These are phyloP conservation scores for Microsporum ferrugineum DNA, from an alignment of 2,329 filamentous ascomycete genomes.

Conservation along the genomic window DNA sequence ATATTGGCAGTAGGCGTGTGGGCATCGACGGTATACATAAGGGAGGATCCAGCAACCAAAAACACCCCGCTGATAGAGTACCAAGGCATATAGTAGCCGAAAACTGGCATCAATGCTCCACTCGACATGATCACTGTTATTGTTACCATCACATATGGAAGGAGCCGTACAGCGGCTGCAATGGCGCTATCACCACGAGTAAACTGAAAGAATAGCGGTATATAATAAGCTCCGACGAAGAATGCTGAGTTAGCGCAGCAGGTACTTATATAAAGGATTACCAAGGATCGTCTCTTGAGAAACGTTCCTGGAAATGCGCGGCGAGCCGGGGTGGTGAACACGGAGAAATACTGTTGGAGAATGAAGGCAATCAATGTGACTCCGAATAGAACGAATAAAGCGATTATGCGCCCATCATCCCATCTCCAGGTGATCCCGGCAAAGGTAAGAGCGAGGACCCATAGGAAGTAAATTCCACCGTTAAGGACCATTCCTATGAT, in stretches of 20 bases:
- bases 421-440: conserved; percentile 41
- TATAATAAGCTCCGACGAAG: conserved; percentile 40
- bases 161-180: conserved; percentile 22
- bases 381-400: conserved; percentile 38
- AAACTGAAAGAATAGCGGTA: conserved; percentile 47
- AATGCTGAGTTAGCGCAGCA: conserved; percentile 27
- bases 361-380: conserved; percentile 36
- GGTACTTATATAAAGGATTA: conserved; percentile 37
- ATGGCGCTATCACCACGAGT: conserved; percentile 31
- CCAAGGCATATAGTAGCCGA: conserved; percentile 22
- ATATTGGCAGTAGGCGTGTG: conserved; percentile 15
- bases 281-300: conserved; percentile 27
- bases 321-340: conserved; percentile 35
- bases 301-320: conserved; percentile 43
- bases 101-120: conserved; percentile 15
- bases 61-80: conserved; percentile 21
- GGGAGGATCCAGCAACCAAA: conserved; percentile 16
- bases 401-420: conserved; percentile 36
- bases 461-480: conserved; percentile 27
- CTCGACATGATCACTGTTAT: conserved; percentile 17
- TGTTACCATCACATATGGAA: conserved; percentile 23
- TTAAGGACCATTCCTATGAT: conserved; percentile 36
- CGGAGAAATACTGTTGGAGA: conserved; percentile 32
- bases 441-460: conserved; percentile 41
- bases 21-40: conserved; percentile 14